Conservation (phyloP, 2,329 filamentous ascomycete species). For the Neofusicoccum kwambonambiense region DNA sequence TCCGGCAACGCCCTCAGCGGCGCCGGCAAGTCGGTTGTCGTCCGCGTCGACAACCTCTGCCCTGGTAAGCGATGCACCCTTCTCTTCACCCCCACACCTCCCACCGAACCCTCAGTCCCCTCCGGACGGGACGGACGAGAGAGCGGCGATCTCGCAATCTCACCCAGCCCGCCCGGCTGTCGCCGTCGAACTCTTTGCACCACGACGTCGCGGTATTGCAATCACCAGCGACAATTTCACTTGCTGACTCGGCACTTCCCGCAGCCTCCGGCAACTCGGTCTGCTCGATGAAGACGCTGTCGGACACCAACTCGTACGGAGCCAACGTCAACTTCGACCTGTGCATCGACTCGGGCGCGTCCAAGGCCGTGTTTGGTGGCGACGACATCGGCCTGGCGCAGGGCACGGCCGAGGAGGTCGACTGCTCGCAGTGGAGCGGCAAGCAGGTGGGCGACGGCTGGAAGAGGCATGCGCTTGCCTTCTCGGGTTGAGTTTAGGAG, state of each 20-base stretch:
- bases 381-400: conserved; percentile 31
- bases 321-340: conserved; percentile 44
- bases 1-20: conserved; percentile 28
- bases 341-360: conserved; percentile 40
- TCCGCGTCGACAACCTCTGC: conserved; percentile 44
- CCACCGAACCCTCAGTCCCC: not conserved
- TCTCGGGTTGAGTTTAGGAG: not conserved
- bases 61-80: conserved; percentile 23
- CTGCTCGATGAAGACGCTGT: conserved; percentile 35
- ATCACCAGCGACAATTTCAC: not conserved
- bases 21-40: conserved; percentile 36
- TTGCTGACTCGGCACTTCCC: not conserved
- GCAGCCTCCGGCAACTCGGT: conserved; percentile 36
- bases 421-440: conserved; percentile 24
- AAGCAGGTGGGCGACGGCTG: conserved; percentile 3
- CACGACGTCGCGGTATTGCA: not conserved
- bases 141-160: not conserved
- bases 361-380: conserved; percentile 36
- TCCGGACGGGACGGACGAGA: too few relatives aligned
- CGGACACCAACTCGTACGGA: conserved; percentile 38
- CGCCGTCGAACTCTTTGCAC: too few relatives aligned
- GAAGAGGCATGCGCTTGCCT: not conserved
- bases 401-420: conserved; percentile 34
- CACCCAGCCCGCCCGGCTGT: too few relatives aligned
- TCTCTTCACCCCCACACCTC: not conserved